These are phyloP conservation scores for Passalora sequoiae DNA, from an alignment of 2,329 filamentous ascomycete species.

Conservation along the genomic window DNA sequence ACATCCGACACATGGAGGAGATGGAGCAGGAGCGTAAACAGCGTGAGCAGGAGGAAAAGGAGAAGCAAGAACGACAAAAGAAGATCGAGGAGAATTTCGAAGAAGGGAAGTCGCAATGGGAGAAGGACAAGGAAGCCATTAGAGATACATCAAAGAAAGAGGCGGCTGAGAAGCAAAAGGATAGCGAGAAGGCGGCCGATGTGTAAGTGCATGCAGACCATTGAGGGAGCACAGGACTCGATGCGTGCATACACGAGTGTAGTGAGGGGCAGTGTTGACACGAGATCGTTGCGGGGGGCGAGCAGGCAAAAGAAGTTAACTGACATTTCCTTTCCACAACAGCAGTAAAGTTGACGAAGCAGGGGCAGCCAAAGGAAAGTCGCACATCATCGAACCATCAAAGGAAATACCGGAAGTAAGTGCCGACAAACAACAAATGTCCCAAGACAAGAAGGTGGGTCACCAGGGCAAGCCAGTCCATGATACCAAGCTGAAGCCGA, in stretches of 20 bases:
- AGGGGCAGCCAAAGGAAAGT: slow-evolving; percentile 10
- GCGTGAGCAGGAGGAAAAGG: slow-evolving; percentile 73
- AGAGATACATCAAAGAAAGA: slow-evolving; percentile 60
- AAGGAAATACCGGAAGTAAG: slow-evolving; percentile 17
- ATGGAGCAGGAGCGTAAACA: slow-evolving; percentile 85
- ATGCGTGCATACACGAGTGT: slow-evolving; percentile 6
- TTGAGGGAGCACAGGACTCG: slow-evolving; percentile 3
- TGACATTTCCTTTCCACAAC: slow-evolving; percentile 23
- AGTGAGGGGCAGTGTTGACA: slow-evolving; percentile 7
- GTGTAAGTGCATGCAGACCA: slow-evolving; percentile 20
- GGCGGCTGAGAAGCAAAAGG: slow-evolving; percentile 35
- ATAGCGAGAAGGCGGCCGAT: slow-evolving; percentile 16
- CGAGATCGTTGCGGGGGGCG: slow-evolving; percentile 10
- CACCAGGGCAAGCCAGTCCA: slow-evolving; percentile 8
- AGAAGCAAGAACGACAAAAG: slow-evolving; percentile 65
- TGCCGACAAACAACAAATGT: slow-evolving; percentile 2
- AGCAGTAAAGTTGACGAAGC: slow-evolving; percentile 10
- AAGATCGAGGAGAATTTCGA: slow-evolving; percentile 78
- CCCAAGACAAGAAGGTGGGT: not conserved
- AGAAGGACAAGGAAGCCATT: slow-evolving; percentile 79
- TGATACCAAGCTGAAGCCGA: slow-evolving; percentile 6
- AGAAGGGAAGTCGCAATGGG: slow-evolving; percentile 74
- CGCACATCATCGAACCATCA: slow-evolving; percentile 12
- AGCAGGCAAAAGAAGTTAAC: slow-evolving; percentile 24
- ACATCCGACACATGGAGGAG: slow-evolving; percentile 96